A percentile compares a stretch with the other conserved stretches of the same genome.
phyloP scores from a whole-genome alignment of 2,329 filamentous ascomycete species.

The Zasmidium cellare region DNA sequence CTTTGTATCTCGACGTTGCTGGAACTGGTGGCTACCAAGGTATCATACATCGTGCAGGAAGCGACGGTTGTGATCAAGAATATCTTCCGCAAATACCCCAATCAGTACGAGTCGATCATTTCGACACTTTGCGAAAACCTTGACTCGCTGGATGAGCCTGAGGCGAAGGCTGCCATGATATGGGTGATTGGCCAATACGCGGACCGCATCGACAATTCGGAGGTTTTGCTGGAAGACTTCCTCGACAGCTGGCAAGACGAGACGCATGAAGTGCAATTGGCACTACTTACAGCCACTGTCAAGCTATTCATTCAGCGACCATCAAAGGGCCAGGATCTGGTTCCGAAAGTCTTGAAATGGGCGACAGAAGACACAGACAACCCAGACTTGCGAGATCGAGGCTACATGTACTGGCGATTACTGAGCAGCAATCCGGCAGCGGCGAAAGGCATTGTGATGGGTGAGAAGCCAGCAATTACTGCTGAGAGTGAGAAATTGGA shows the following conservation, averaged over 20 bases:
- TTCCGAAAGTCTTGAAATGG: slow-evolving; percentile 96
- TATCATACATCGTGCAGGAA: slow-evolving; percentile 98
- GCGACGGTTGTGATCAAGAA: slow-evolving; percentile 98
- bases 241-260: slow-evolving; percentile 92
- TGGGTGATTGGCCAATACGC: slow-evolving; percentile 99
- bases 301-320: slow-evolving; percentile 97
- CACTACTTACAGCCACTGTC: slow-evolving; percentile 90
- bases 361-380: slow-evolving; percentile 99
- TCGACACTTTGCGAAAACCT: slow-evolving; percentile 92
- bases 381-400: slow-evolving; percentile 89
- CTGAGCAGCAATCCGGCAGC: slow-evolving; percentile 87
- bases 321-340: slow-evolving; percentile 88
- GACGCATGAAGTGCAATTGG: slow-evolving; percentile 91
- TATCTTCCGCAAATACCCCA: slow-evolving; percentile 98
- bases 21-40: slow-evolving; percentile 93
- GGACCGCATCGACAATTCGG: slow-evolving; percentile 94
- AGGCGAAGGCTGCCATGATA: slow-evolving; percentile 97
- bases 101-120: slow-evolving; percentile 98
- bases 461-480: slow-evolving; percentile 93
- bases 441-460: slow-evolving; percentile 90
- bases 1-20: slow-evolving; percentile 91
- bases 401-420: slow-evolving; percentile 99
- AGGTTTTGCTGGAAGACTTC: slow-evolving; percentile 91
- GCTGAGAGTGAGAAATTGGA: slow-evolving; percentile 95
- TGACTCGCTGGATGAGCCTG: slow-evolving; percentile 93